Conservation (phyloP, 2,329 filamentous ascomycete species). For the Laburnicola sp. region DNA sequence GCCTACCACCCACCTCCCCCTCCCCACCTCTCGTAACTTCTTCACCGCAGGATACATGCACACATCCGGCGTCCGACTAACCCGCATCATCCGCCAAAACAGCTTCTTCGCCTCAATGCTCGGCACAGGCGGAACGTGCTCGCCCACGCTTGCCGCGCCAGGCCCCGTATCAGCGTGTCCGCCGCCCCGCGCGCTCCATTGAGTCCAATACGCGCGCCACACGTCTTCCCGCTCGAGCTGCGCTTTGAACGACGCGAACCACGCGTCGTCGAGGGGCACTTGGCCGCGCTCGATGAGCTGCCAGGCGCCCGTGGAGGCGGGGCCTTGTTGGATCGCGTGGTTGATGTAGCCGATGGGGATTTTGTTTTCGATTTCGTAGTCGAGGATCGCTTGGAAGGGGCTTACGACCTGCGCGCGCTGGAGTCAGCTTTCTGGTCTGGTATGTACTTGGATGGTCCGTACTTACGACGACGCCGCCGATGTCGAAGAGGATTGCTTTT, state of each 20-base stretch:
- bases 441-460: slow-evolving; percentile 2
- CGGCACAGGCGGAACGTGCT: slow-evolving; percentile 64
- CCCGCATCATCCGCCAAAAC: slow-evolving; percentile 92
- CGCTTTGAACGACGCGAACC: slow-evolving; percentile 73
- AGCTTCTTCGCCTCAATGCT: slow-evolving; percentile 74
- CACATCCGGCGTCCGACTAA: slow-evolving; percentile 70
- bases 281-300: slow-evolving; percentile 84
- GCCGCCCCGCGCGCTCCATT: slow-evolving; percentile 14
- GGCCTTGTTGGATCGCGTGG: slow-evolving; percentile 77
- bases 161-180: slow-evolving; percentile 23
- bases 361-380: slow-evolving; percentile 76
- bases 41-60: slow-evolving; percentile 85
- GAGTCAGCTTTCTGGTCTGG: slow-evolving; percentile 4
- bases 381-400: slow-evolving; percentile 88
- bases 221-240: slow-evolving; percentile 69
- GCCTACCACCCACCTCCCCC: slow-evolving; percentile 56
- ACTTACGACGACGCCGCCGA: slow-evolving; percentile 83
- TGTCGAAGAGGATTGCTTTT: slow-evolving; percentile 74
- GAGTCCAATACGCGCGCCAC: slow-evolving; percentile 66
- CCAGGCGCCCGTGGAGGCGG: slow-evolving; percentile 77
- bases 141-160: slow-evolving; percentile 34
- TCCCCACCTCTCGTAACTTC: slow-evolving; percentile 62
- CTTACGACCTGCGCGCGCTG: slow-evolving; percentile 69
- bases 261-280: slow-evolving; percentile 71
- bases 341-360: slow-evolving; percentile 93